Conservation (phyloP, 2,329 filamentous ascomycete species). For the Elsinoe australis region DNA sequence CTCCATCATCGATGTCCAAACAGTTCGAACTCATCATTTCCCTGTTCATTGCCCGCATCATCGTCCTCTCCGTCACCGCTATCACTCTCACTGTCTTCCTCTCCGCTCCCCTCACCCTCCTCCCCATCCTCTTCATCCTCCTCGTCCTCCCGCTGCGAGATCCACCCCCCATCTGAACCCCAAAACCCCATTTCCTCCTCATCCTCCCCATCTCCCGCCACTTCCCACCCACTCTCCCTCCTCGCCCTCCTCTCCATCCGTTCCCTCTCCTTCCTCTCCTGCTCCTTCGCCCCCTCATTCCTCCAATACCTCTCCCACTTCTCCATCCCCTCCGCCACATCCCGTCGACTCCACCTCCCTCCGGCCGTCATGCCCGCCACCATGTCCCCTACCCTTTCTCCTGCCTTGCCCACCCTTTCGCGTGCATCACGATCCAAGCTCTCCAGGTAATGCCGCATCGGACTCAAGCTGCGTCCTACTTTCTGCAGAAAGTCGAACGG, state of each 20-base stretch:
- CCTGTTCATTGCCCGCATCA: constrained; percentile 36
- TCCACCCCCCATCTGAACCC: constrained; percentile 18
- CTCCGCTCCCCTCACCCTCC: constrained; percentile 17
- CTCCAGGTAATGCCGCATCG: constrained; percentile 40
- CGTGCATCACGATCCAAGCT: constrained; percentile 16
- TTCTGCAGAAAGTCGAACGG: constrained; percentile 42
- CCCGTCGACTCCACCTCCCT: not conserved
- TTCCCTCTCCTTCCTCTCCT: not conserved
- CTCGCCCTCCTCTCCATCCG: too few species aligned
- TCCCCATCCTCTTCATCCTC: constrained; percentile 14
- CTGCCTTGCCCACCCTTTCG: constrained; percentile 17
- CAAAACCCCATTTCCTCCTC: constrained; percentile 19
- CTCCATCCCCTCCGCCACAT: constrained; percentile 16
- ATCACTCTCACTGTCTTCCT: constrained; percentile 17
- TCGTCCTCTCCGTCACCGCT: constrained; percentile 32
- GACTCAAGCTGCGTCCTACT: constrained; percentile 38
- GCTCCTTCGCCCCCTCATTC: not conserved
- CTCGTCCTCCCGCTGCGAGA: not conserved
- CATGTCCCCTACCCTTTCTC: constrained; percentile 30
- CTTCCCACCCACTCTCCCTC: not conserved
- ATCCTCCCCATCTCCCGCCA: not conserved
- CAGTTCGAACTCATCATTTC: constrained; percentile 17
- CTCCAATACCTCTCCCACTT: constrained; percentile 14
- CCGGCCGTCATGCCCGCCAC: constrained; percentile 30
- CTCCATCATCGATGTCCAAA: constrained; percentile 18